Evolutionary conservation across 208 protist genomes (phyloP), one percentile per base, ranked within the genome.

Genomic region (Acanthamoeba quina): DNA sequence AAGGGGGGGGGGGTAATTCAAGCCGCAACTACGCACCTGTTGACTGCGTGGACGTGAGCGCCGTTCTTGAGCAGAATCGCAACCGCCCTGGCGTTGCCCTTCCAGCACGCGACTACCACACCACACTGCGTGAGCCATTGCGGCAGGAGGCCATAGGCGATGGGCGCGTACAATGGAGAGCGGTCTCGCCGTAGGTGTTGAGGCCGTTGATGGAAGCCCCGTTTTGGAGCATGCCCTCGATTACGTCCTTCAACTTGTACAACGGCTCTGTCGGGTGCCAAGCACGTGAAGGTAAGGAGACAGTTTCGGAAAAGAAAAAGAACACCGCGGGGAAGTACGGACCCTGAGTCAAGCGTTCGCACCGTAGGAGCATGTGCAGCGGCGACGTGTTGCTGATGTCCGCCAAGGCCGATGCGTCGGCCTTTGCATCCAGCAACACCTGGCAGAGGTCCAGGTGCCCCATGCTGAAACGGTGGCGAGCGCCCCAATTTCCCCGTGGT

Each of bases 321-420:
- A 0, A 21, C 2, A 29, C 21, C 7, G 26, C 17, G 60, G 24
- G 60, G 24, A 29, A 19, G 52, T 21, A 19, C 15, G 17, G 52
- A 66, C 60, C 60, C 15, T 66, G 60, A 66, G 26, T 9, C 21
- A 66, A n/a, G 24, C 60, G 7, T 21, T 66, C 60, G 60, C 60
- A 66, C 26, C 60, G 60, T 15, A 66, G 60, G 60, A 66, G 60
- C 60, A 66, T 66, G 60, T 66, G 60, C 21, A 66, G 26, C 9
- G 60, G 24, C 60, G 60, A 66, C 26, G 60, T n/a, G 60, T 66
- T 66, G 60, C 60, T 66, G 60, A 66, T 66, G 60, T 66, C 60
- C 24, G 60, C 60, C 7, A 66, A 21, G 7, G 60, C 60, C 26
- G 60, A 66, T 21, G 60, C 60, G 26, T 66, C 60, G 24, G 60